Percentiles rank a stretch among this genome's conserved stretches.
Conservation (phyloP, 164 flowering plant species). For the Aristolochia contorta region DNA sequence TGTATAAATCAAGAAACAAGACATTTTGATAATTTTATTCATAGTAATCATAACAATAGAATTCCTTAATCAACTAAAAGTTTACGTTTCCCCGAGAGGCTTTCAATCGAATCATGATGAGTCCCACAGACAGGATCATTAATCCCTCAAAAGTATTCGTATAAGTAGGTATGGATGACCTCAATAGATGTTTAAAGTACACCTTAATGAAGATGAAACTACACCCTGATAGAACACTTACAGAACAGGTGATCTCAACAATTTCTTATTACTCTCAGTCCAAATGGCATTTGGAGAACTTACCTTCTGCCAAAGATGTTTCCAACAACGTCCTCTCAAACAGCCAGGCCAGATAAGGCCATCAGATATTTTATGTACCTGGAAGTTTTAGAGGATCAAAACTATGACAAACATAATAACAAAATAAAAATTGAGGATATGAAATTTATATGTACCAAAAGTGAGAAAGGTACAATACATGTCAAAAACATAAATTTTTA, state of each 20-base stretch:
- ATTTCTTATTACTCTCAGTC: no score
- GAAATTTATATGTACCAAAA: not conserved
- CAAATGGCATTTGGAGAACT: slow-evolving; percentile 16
- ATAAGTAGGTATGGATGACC: no score
- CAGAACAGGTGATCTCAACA: no score
- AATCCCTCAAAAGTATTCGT: no score
- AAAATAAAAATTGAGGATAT: not conserved
- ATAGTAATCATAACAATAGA: not conserved
- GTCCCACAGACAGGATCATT: no score
- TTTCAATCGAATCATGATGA: no score
- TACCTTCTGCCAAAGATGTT: slow-evolving; percentile 96
- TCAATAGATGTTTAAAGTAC: no score
- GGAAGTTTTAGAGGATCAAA: slow-evolving; percentile 5
- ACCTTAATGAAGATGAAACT: no score
- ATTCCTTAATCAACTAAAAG: not conserved
- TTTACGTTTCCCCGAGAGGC: not conserved
- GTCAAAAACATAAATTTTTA: not conserved
- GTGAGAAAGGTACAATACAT: no score
- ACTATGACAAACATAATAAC: not conserved
- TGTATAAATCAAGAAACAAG: slow-evolving; percentile 13
- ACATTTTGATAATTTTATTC: not conserved
- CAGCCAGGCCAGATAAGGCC: slow-evolving; percentile 69
- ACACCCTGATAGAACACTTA: no score
- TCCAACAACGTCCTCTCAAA: slow-evolving; percentile 95
- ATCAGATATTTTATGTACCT: slow-evolving; percentile 78